Conservation (phyloP, 306 rosid species). For the Lupinus albus region DNA sequence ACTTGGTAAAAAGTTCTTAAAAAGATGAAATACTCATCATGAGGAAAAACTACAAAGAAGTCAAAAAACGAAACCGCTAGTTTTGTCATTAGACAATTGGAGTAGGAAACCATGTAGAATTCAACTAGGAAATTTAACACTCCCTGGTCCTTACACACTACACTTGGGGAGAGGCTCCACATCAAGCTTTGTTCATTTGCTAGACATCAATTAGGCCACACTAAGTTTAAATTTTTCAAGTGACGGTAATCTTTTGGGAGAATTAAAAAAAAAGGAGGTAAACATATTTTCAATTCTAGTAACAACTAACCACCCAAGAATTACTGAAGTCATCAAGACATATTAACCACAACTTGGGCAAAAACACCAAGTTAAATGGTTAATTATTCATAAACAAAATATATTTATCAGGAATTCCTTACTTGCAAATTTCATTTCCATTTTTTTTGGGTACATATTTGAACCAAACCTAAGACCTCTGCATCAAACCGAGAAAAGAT, state of each 20-base stretch:
- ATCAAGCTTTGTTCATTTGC: too few species aligned
- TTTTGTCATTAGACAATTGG: background rate
- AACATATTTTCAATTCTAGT: background rate
- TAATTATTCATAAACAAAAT: background rate
- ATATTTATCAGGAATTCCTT: background rate
- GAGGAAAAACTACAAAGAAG: background rate
- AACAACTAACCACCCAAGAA: background rate
- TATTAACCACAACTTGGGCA: background rate
- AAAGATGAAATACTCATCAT: slow-evolving; percentile 17
- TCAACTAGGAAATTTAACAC: background rate
- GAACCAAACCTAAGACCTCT: slow-evolving; percentile 18
- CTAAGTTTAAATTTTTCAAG: slow-evolving; percentile 11
- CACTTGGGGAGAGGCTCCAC: too few species aligned
- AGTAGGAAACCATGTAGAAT: background rate
- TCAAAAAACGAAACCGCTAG: slow-evolving; percentile 7
- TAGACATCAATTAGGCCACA: slow-evolving; percentile 24
- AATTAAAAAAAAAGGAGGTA: background rate
- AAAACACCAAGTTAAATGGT: background rate
- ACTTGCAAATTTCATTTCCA: background rate
- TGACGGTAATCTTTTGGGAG: background rate
- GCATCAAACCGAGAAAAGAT: slow-evolving; percentile 8
- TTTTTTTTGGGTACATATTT: background rate
- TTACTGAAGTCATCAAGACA: slow-evolving; percentile 13
- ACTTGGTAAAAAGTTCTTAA: slow-evolving; percentile 30
- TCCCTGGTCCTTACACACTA: background rate